phyloP scores from a whole-genome alignment of 352 stramenopile genomes.

The Globisporangium cederbergense region DNA sequence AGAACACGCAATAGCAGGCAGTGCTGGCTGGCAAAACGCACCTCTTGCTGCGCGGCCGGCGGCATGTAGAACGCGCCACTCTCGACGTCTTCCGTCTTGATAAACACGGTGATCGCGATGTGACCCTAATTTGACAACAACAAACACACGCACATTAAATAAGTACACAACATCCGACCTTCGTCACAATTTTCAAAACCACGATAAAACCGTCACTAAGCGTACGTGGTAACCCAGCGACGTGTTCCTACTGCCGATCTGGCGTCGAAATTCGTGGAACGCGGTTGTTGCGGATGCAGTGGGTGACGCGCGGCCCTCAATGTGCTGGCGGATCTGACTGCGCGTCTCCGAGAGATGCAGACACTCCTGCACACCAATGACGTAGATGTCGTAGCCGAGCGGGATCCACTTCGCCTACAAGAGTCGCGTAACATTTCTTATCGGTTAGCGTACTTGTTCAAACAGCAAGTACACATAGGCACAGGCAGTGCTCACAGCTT shows the following conservation, averaged over 20 bases:
- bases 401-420: conserved; percentile 80
- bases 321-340: conserved; percentile 51
- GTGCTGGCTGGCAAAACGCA: conserved; percentile 16
- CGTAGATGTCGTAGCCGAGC: conserved; percentile 82
- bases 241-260: conserved; percentile 82
- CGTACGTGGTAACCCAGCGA: conserved; percentile 77
- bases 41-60: conserved; percentile 58
- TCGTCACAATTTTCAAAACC: no score
- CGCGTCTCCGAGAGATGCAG: conserved; percentile 69
- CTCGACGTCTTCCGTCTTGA: conserved; percentile 56
- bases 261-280: conserved; percentile 61
- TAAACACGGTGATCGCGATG: conserved; percentile 87
- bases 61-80: conserved; percentile 82
- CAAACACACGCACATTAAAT: not conserved
- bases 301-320: conserved; percentile 40
- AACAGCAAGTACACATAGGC: not conserved
- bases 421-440: not conserved
- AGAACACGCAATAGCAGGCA: not conserved
- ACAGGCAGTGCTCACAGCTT: not conserved
- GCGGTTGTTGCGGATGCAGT: conserved; percentile 22
- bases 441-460: not conserved
- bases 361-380: conserved; percentile 91
- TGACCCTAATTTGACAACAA: conserved; percentile 38
- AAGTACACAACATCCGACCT: no score
- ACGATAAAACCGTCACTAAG: not conserved